phyloP scores from a whole-genome alignment of 78 protist genomes.

The Dictyostelium brefeldianum region DNA sequence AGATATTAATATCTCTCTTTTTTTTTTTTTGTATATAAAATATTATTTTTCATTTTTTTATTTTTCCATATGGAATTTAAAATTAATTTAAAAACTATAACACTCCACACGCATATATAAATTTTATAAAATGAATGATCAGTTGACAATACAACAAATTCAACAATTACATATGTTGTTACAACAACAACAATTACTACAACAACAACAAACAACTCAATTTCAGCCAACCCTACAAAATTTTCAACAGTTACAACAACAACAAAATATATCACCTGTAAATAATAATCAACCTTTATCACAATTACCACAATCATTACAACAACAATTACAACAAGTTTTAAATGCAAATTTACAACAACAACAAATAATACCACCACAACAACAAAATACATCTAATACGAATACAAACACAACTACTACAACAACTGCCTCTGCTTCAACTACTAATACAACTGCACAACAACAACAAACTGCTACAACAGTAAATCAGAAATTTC shows the following conservation, averaged over 20 bases:
- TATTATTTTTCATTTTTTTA: no score
- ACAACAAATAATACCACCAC: neutral
- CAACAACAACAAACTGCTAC: neutral
- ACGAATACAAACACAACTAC: neutral
- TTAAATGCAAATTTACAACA: neutral
- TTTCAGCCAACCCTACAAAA: neutral
- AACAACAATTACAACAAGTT: no score
- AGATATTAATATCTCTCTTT: no score
- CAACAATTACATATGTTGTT: constrained; percentile 9
- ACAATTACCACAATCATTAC: no score
- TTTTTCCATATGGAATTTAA: no score
- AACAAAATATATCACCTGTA: neutral
- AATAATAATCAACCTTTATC: neutral
- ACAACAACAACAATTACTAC: constrained; percentile 27
- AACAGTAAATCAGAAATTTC: constrained; percentile 9
- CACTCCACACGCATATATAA: no score
- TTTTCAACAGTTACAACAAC: neutral
- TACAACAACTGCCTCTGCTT: neutral
- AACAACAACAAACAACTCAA: constrained; percentile 3
- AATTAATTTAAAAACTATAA: no score
- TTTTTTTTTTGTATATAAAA: no score
- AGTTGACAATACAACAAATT: neutral
- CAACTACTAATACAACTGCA: neutral
- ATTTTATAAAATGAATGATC: neutral
- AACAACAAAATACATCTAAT: no score